These are phyloP conservation scores for Rhodotorula graminis DNA, from an alignment of 768 basidiomycete genomes.

Conservation along the genomic window DNA sequence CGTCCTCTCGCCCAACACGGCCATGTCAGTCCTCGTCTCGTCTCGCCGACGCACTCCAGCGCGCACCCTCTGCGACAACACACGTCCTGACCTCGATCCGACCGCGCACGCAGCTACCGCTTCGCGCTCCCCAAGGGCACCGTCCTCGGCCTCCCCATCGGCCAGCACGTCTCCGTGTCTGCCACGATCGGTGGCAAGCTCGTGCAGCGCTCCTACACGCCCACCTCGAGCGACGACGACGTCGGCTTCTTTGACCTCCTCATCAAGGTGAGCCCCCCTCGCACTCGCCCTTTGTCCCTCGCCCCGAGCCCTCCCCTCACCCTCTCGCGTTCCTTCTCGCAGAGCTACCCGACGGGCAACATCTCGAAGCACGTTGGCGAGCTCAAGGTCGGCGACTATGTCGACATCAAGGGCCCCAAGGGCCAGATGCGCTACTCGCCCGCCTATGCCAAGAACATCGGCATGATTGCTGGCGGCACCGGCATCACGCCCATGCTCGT, in stretches of 20 bases:
- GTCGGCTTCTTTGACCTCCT: slow-evolving; percentile 87
- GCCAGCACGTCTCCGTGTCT: slow-evolving; percentile 88
- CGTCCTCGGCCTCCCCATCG: slow-evolving; percentile 86
- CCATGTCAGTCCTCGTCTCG: slow-evolving; percentile 59
- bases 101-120: slow-evolving; percentile 64
- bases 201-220: slow-evolving; percentile 87
- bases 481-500: slow-evolving; percentile 96
- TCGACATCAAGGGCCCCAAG: slow-evolving; percentile 92
- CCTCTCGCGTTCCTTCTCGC: background rate
- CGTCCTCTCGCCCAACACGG: slow-evolving; percentile 87
- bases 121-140: slow-evolving; percentile 74
- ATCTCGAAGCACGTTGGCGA: slow-evolving; percentile 78
- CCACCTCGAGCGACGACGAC: slow-evolving; percentile 88
- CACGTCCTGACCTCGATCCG: too few relatives aligned
- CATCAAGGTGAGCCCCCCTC: slow-evolving; percentile 66
- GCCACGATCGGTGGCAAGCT: slow-evolving; percentile 89
- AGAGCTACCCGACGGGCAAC: slow-evolving; percentile 97
- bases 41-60: background rate
- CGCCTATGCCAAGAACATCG: slow-evolving; percentile 66
- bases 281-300: background rate
- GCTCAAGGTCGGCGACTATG: slow-evolving; percentile 78
- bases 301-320: too few relatives aligned
- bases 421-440: slow-evolving; percentile 84
- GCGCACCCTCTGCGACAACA: too few relatives aligned
- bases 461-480: slow-evolving; percentile 98